Conservation (phyloP, 768 basidiomycete genomes). For the Leccinum uliginosum region DNA sequence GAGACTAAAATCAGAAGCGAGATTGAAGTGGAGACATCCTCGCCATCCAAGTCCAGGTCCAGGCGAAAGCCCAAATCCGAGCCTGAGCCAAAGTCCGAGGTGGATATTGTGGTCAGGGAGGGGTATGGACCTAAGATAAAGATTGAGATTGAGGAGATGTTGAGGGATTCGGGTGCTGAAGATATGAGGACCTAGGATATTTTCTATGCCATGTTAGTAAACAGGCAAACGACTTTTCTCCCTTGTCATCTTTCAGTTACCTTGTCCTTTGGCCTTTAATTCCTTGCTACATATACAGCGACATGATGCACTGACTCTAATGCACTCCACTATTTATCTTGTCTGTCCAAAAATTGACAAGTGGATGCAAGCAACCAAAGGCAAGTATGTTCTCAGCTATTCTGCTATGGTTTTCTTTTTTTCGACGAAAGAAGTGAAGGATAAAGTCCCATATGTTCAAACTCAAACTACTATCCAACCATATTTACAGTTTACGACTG, state of each 20-base stretch:
- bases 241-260: no score
- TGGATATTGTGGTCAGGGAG: neutral
- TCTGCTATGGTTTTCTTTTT: neutral
- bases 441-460: neutral
- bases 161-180: neutral
- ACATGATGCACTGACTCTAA: no score
- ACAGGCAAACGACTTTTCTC: no score
- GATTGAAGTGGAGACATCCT: neutral
- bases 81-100: neutral
- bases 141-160: neutral
- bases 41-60: neutral
- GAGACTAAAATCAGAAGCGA: conserved; percentile 26
- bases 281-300: no score
- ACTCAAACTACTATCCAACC: neutral
- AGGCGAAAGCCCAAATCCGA: neutral
- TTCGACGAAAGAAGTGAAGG: neutral
- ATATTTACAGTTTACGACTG: conserved; percentile 6
- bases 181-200: neutral
- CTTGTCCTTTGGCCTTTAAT: no score
- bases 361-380: no score
- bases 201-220: no score
- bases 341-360: no score
- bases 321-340: no score
- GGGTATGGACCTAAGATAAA: neutral
- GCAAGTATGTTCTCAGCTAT: no score